Conservation (phyloP, 179 eudicot species). For the Corrigiola litoralis region DNA sequence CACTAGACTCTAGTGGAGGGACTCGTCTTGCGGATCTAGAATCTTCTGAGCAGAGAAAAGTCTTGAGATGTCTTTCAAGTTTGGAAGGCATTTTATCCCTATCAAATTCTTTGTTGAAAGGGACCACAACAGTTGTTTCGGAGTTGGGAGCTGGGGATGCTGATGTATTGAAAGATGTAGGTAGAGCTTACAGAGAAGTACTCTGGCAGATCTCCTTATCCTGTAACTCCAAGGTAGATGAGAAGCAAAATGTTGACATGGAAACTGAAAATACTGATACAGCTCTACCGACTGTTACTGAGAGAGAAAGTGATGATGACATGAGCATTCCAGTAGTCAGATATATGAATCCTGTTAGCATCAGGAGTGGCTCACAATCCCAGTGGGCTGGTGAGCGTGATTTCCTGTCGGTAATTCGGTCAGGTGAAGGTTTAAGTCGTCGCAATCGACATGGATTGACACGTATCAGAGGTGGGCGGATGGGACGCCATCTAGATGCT, state of each 20-base stretch:
- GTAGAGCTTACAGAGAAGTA: slow-evolving; percentile 75
- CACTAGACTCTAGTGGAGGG: slow-evolving; percentile 55
- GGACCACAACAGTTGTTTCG: slow-evolving; percentile 67
- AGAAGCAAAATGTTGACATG: slow-evolving; percentile 52
- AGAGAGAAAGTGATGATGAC: slow-evolving; percentile 97
- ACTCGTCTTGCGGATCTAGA: slow-evolving; percentile 61
- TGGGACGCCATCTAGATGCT: slow-evolving; percentile 79
- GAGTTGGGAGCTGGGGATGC: slow-evolving; percentile 93
- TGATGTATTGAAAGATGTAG: slow-evolving; percentile 90
- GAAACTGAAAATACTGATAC: slow-evolving; percentile 64
- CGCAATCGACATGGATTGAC: slow-evolving; percentile 86
- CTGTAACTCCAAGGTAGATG: slow-evolving; percentile 71
- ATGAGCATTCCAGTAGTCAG: slow-evolving; percentile 53
- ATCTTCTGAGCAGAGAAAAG: slow-evolving; percentile 46
- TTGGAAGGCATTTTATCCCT: slow-evolving; percentile 83
- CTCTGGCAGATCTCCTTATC: slow-evolving; percentile 84
- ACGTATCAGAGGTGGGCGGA: slow-evolving; percentile 85
- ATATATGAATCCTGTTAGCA: slow-evolving; percentile 75
- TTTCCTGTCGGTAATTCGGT: slow-evolving; percentile 76
- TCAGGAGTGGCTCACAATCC: slow-evolving; percentile 63
- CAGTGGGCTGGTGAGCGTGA: slow-evolving; percentile 85
- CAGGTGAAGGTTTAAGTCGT: slow-evolving; percentile 82
- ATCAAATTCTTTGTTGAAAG: slow-evolving; percentile 77
- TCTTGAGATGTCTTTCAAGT: slow-evolving; percentile 68
- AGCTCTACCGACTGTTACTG: slow-evolving; percentile 45